Percentiles rank a stretch among this genome's conserved stretches.
phyloP scores from a whole-genome alignment of 202 grass and related monocot species.

The Miscanthus sacchariflorus region DNA sequence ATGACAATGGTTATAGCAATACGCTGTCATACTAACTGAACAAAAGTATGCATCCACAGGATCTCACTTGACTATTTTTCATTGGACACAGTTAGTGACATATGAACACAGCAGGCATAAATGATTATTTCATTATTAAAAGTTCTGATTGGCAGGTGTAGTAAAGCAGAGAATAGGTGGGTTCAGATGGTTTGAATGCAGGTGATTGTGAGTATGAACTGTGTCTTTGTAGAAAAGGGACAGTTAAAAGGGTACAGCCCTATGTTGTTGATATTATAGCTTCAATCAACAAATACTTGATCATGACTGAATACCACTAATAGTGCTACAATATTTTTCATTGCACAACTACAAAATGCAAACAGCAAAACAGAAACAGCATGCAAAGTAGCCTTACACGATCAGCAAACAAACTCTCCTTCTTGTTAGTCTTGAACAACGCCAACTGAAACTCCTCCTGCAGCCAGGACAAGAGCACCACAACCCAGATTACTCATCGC shows the following conservation, averaged over 20 bases:
- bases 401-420: conserved; percentile 92
- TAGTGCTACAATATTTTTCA: not conserved
- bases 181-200: conserved; percentile 9
- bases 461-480: conserved; percentile 36
- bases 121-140: conserved; percentile 5
- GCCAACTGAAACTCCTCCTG: conserved; percentile 98
- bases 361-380: not conserved
- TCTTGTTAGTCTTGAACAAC: conserved; percentile 94
- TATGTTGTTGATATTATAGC: conserved; percentile 13
- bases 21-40: not conserved
- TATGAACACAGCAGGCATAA: not conserved
- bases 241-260: not conserved
- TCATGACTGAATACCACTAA: not conserved
- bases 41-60: not conserved
- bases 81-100: conserved; percentile 6
- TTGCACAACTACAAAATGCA: not conserved
- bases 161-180: not conserved
- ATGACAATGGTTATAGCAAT: conserved; percentile 26
- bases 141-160: not conserved
- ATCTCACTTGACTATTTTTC: conserved; percentile 9
- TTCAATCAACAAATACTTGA: not conserved
- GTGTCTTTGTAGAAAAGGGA: conserved; percentile 12
- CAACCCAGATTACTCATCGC: not conserved
- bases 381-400: conserved; percentile 55
- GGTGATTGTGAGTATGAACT: not conserved